Conservation (phyloP, 2,329 filamentous ascomycete species). For the Penicillium sp. region DNA sequence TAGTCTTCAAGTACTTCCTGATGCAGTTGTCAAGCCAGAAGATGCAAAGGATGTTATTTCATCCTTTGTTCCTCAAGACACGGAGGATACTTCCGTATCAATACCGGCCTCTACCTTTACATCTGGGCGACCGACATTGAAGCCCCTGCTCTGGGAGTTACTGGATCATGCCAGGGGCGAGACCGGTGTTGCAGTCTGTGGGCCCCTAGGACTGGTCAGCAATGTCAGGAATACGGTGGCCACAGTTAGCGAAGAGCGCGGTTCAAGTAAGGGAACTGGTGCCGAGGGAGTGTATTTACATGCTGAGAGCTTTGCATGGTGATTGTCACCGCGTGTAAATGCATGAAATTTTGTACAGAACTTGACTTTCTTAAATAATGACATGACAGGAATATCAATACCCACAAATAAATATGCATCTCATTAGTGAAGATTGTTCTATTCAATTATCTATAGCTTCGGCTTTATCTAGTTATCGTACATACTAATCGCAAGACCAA, state of each 20-base stretch:
- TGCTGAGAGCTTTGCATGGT: constrained; percentile 6
- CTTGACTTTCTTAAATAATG: neutral
- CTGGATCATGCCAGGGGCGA: constrained; percentile 6
- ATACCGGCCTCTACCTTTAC: neutral
- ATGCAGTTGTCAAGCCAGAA: neutral
- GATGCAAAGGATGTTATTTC: neutral
- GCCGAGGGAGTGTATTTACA: constrained; percentile 11
- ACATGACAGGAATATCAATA: neutral
- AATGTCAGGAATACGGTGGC: constrained; percentile 7
- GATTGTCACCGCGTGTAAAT: neutral
- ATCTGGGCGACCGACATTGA: constrained; percentile 4
- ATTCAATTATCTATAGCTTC: neutral
- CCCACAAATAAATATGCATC: neutral
- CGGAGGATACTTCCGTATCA: neutral
- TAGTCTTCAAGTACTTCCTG: neutral
- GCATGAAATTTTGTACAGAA: constrained; percentile 1
- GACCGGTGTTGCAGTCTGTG: constrained; percentile 10
- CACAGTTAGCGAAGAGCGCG: constrained; percentile 9
- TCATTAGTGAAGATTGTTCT: neutral
- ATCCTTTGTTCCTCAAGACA: neutral
- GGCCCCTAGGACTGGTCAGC: constrained; percentile 3
- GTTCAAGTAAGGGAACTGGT: constrained; percentile 8
- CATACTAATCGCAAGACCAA: constrained; percentile 15
- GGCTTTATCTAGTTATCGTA: neutral
- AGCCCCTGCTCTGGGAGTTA: neutral